phyloP scores from a whole-genome alignment of 768 basidiomycete species.

The Podaxis pistillaris region DNA sequence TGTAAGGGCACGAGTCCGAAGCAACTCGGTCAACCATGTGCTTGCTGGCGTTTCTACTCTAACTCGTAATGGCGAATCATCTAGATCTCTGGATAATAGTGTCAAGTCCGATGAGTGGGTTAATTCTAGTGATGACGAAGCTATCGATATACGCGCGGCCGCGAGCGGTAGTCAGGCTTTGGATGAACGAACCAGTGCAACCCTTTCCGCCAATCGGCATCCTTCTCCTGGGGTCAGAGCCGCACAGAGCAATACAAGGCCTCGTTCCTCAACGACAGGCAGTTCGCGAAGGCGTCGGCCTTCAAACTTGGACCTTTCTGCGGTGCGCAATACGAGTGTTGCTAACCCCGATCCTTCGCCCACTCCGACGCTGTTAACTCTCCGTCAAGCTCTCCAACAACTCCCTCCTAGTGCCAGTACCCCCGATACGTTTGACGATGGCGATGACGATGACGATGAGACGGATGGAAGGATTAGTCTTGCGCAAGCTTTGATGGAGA shows the following conservation, averaged over 20 bases:
- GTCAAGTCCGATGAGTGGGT: conserved; percentile 53
- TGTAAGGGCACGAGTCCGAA: conserved; percentile 44
- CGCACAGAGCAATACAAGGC: conserved; percentile 26
- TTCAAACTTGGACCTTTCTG: conserved; percentile 63
- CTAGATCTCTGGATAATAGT: conserved; percentile 17
- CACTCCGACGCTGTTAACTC: conserved; percentile 58
- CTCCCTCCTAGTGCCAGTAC: conserved; percentile 35
- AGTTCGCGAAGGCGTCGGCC: conserved; percentile 54
- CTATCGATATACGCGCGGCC: conserved; percentile 79
- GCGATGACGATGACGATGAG: conserved; percentile 61
- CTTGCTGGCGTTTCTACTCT: conserved; percentile 45
- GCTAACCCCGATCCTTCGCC: conserved; percentile 54
- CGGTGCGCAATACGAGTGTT: conserved; percentile 32
- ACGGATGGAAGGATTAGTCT: conserved; percentile 69
- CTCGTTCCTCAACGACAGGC: conserved; percentile 27
- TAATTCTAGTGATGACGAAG: conserved; percentile 84
- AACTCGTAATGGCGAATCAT: conserved; percentile 30
- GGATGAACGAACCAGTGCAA: conserved; percentile 79
- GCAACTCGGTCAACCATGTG: conserved; percentile 59
- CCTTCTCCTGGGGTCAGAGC: conserved; percentile 22
- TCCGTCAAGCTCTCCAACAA: conserved; percentile 61
- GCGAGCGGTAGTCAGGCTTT: conserved; percentile 78
- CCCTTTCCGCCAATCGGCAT: conserved; percentile 32
- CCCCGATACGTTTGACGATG: conserved; percentile 38
- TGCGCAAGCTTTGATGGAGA: conserved; percentile 73